Percentiles rank a stretch among this genome's conserved stretches.
phyloP scores from a whole-genome alignment of 2,329 filamentous ascomycete species.

The Ascochyta fabae region DNA sequence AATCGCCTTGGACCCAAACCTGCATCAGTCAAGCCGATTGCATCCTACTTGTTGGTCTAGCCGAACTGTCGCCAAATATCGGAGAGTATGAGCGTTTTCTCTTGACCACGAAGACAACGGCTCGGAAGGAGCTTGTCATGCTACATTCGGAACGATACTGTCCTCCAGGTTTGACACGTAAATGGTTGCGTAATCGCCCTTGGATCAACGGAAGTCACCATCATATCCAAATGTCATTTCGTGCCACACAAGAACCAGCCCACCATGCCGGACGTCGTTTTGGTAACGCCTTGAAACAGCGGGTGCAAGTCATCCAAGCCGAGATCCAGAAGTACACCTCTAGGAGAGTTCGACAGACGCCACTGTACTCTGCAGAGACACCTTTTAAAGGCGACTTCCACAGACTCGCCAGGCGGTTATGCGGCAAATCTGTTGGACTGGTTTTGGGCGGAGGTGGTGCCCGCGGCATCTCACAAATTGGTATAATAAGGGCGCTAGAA shows the following conservation, averaged over 20 bases:
- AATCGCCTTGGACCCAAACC: constrained; percentile 97
- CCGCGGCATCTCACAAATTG: constrained; percentile 88
- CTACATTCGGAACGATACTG: constrained; percentile 90
- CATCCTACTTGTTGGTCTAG: constrained; percentile 88
- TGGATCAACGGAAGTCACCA: constrained; percentile 99
- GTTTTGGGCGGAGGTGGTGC: constrained; percentile 95
- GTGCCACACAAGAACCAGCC: constrained; percentile 75
- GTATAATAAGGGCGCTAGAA: constrained; percentile 92
- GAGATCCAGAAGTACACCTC: constrained; percentile 99
- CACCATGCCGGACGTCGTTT: constrained; percentile 78
- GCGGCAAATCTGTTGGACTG: constrained; percentile 91
- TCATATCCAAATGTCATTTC: constrained; percentile 94
- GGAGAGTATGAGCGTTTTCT: constrained; percentile 97
- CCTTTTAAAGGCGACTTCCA: constrained; percentile 98
- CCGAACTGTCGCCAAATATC: constrained; percentile 86
- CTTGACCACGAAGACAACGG: constrained; percentile 95
- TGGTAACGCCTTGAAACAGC: constrained; percentile 84
- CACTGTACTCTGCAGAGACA: constrained; percentile 88
- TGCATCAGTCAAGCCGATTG: constrained; percentile 97
- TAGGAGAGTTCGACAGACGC: constrained; percentile 83
- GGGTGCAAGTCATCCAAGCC: constrained; percentile 92
- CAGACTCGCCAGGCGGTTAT: constrained; percentile 84
- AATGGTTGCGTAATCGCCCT: constrained; percentile 86
- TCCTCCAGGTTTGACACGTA: constrained; percentile 79
- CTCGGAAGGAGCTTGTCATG: constrained; percentile 88